Evolutionary conservation across 176 grass and related monocot species (phyloP).

Genomic region (Carex myosuroides): DNA sequence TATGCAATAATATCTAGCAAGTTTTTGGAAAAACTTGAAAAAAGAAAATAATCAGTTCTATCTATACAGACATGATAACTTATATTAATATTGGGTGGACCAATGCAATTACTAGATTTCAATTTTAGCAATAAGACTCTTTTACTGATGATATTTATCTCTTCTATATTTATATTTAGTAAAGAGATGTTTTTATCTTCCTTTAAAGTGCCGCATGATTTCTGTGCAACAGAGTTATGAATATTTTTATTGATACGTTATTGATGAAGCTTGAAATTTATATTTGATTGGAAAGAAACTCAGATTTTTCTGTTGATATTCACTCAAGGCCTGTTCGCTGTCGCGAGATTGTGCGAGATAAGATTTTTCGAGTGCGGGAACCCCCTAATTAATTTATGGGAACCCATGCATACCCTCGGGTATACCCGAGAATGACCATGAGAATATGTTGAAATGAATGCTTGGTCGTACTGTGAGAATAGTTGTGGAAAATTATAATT

Average conservation of each 20-base stretch:
- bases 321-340: not conserved
- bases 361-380: no score
- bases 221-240: not conserved
- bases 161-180: not conserved
- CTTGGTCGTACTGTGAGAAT: no score
- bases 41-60: not conserved
- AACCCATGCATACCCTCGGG: no score
- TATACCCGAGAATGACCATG: no score
- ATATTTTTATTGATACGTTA: not conserved
- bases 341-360: no score
- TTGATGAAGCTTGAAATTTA: not conserved
- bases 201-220: not conserved
- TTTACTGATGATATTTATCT: slow-evolving; percentile 1
- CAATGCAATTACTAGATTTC: not conserved
- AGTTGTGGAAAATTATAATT: no score
- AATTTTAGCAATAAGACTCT: not conserved
- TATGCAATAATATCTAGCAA: slow-evolving; percentile 1
- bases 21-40: not conserved
- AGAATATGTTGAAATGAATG: no score
- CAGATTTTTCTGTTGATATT: not conserved
- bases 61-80: not conserved
- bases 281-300: not conserved
- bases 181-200: not conserved
- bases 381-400: no score
- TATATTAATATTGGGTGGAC: not conserved